phyloP scores from a whole-genome alignment of 768 basidiomycete genomes.

The Collybiopsis luxurians region DNA sequence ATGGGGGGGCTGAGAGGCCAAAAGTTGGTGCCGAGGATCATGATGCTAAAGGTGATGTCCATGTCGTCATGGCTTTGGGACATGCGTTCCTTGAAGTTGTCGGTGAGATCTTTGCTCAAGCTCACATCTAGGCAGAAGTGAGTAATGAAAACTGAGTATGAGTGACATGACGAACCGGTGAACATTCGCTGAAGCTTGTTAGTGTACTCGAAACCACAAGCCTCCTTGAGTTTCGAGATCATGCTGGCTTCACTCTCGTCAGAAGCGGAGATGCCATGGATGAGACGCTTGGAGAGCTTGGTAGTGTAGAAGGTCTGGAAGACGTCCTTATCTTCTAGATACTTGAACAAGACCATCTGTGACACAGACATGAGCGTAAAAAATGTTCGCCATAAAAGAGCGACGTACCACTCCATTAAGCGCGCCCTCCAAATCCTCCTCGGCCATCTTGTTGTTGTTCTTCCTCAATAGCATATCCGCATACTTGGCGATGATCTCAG shows the following conservation, averaged over 20 bases:
- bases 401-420: conserved; percentile 81
- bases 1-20: conserved; percentile 88
- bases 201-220: conserved; percentile 96
- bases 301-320: conserved; percentile 99
- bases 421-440: conserved; percentile 89
- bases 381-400: conserved; percentile 10
- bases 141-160: conserved; percentile 11
- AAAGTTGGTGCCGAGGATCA: conserved; percentile 94
- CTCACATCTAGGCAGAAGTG: conserved; percentile 69
- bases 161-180: conserved; percentile 53
- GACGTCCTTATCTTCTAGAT: conserved; percentile 97
- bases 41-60: conserved; percentile 88
- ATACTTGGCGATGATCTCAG: conserved; percentile 90
- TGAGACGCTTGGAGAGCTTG: conserved; percentile 89
- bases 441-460: conserved; percentile 94
- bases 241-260: conserved; percentile 97
- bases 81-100: conserved; percentile 94
- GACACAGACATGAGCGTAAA: conserved; percentile 20
- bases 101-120: conserved; percentile 91
- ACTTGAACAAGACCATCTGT: conserved; percentile 97
- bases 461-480: conserved; percentile 89
- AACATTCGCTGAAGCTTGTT: conserved; percentile 97
- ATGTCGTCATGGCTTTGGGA: conserved; percentile 81
- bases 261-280: conserved; percentile 87
- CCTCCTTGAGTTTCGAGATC: conserved; percentile 97